phyloP scores from a whole-genome alignment of 768 basidiomycete species.

The Kwoniella heveanensis region DNA sequence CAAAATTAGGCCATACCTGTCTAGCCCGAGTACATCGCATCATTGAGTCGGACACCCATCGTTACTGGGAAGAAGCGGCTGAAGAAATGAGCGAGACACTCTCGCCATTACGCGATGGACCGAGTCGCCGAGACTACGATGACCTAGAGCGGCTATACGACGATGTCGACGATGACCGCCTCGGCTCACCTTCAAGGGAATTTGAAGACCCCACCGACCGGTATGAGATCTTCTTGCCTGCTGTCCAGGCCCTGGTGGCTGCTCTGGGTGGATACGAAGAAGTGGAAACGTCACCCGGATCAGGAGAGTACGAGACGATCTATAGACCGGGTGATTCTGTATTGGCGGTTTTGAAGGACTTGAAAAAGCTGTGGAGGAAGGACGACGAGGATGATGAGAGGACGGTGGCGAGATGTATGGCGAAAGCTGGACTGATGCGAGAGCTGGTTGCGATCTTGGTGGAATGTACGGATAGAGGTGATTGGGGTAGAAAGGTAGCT shows the following conservation, averaged over 20 bases:
- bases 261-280: slow-evolving; percentile 57
- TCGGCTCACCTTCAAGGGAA: not conserved
- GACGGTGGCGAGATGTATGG: slow-evolving; percentile 89
- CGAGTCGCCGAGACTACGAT: slow-evolving; percentile 1
- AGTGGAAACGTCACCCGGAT: slow-evolving; percentile 20
- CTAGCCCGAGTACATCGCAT: too few relatives aligned
- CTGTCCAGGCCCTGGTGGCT: slow-evolving; percentile 52
- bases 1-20: too few relatives aligned
- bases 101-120: not conserved
- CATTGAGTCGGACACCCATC: too few relatives aligned
- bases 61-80: too few relatives aligned
- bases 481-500: slow-evolving; percentile 55
- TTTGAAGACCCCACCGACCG: slow-evolving; percentile 31
- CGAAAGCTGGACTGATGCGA: slow-evolving; percentile 80
- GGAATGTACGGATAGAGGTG: slow-evolving; percentile 55
- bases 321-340: slow-evolving; percentile 57
- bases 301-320: slow-evolving; percentile 40
- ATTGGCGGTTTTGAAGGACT: slow-evolving; percentile 68
- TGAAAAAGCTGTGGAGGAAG: slow-evolving; percentile 93
- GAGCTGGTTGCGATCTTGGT: slow-evolving; percentile 81
- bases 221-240: slow-evolving; percentile 52
- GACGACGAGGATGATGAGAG: slow-evolving; percentile 97
- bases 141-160: slow-evolving; percentile 2
- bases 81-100: not conserved
- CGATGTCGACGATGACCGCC: not conserved